Percentiles rank a stretch among this genome's conserved stretches.
These are phyloP conservation scores for Keqinozyma sinolaborantium DNA, from an alignment of 1,139 yeast genomes.

Conservation along the genomic window DNA sequence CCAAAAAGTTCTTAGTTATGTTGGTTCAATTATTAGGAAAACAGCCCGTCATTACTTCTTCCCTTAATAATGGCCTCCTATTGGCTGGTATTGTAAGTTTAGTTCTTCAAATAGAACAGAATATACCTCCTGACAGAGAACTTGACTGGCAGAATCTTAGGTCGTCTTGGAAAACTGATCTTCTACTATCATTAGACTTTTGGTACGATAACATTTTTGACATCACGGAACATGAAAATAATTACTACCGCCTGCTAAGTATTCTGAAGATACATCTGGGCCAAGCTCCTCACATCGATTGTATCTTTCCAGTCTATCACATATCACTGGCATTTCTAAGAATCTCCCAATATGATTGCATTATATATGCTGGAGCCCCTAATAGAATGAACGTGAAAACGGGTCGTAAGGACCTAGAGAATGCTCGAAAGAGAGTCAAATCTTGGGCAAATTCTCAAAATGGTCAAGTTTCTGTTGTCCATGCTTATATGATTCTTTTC, in stretches of 20 bases:
- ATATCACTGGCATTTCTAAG: slow-evolving; percentile 62
- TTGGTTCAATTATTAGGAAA: slow-evolving; percentile 53
- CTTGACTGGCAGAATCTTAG: slow-evolving; percentile 23
- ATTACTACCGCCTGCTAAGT: too few species aligned
- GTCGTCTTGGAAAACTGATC: slow-evolving; percentile 56
- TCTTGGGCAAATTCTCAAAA: slow-evolving; percentile 36
- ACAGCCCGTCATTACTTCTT: slow-evolving; percentile 41
- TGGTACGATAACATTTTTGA: slow-evolving; percentile 42
- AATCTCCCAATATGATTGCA: slow-evolving; percentile 66
- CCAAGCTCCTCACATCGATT: slow-evolving; percentile 31
- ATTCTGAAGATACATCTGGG: slow-evolving; percentile 5
- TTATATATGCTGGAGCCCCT: slow-evolving; percentile 73
- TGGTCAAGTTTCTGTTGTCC: slow-evolving; percentile 40
- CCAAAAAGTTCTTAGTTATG: slow-evolving; percentile 42
- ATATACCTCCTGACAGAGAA: slow-evolving; percentile 47
- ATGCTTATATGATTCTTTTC: slow-evolving; percentile 54
- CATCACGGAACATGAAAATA: slow-evolving; percentile 18
- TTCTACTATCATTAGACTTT: slow-evolving; percentile 55
- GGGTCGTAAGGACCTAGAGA: slow-evolving; percentile 42
- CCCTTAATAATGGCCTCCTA: slow-evolving; percentile 58
- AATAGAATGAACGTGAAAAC: slow-evolving; percentile 69
- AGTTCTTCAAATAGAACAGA: slow-evolving; percentile 66
- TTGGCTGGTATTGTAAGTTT: slow-evolving; percentile 65
- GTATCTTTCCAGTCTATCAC: slow-evolving; percentile 55
- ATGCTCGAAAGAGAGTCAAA: slow-evolving; percentile 44